A percentile compares a stretch with the other conserved stretches of the same genome.
Conservation (phyloP, 345 rosid genomes). For the Gossypium herbaceum region DNA sequence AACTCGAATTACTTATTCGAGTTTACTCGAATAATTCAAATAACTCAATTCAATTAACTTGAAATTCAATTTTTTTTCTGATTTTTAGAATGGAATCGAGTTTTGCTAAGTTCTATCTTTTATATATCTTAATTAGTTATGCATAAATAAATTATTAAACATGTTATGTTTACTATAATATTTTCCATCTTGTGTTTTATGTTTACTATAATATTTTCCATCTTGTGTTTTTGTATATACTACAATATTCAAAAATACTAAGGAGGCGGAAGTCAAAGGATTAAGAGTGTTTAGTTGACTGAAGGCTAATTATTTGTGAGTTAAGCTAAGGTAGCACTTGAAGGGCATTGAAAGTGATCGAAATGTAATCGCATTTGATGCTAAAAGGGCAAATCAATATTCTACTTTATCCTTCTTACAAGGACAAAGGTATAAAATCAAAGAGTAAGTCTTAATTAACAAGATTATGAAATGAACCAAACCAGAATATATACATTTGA, state of each 20-base stretch:
- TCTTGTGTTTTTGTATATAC: too few relatives aligned
- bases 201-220: neutral
- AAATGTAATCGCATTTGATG: neutral
- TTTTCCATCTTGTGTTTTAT: neutral
- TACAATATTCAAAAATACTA: neutral
- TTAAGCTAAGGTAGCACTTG: neutral
- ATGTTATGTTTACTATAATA: neutral
- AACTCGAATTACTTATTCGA: too few relatives aligned
- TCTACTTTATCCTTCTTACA: neutral
- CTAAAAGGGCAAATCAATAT: neutral
- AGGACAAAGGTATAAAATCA: neutral
- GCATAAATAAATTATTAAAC: too few relatives aligned
- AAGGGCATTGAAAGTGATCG: neutral
- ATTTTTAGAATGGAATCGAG: too few relatives aligned
- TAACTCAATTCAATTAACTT: too few relatives aligned
- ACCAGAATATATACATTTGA: neutral
- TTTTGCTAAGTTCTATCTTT: too few relatives aligned
- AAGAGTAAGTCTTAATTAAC: neutral
- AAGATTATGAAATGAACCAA: slow-evolving; percentile 1
- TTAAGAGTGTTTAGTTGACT: neutral
- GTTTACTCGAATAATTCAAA: too few relatives aligned
- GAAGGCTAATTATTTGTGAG: neutral
- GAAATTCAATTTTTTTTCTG: fast-evolving
- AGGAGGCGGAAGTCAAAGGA: neutral
- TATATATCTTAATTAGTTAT: too few relatives aligned